Base-by-base conservation (phyloP, 2,329 filamentous ascomycete species). In the Monosporascus sp. region DNA sequence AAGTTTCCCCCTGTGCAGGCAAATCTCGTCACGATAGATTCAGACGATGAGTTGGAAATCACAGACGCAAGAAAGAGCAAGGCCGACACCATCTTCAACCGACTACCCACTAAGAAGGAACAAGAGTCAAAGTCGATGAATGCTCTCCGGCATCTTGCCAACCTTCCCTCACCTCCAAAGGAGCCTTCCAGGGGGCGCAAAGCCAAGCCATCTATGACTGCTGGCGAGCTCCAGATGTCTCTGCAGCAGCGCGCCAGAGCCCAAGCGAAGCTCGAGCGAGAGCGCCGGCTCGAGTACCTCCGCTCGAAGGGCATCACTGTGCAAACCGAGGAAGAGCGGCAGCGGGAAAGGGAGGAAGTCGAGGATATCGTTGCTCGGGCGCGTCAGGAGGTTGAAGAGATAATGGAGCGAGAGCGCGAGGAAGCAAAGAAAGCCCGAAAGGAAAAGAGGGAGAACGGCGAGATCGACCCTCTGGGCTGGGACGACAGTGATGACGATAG, bases 281-380 rank as follows among this genome's bases (percentile, higher is more conserved):
- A 89, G 55, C 86, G 89, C 60, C 87, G 87, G 52, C 79, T 97
- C 20, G 84, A 90, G 52, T 80, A 86, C 60, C 79, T 99, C 41
- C 85, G 82, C 63, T 86, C 87, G 11, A 90, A 88, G 70, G 94
- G 94, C 7, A 80, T 97, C 25, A 75, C 87, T 24, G 77, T 97
- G 18, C 87, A 92, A 68, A 96, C 89, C 0, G 83, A 86, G 2
- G 93, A 97, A 70, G 92, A 99, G 68, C 84, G 89, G 20, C 88
- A 92, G 65, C 82, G 83, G 36, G 88, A 96, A 67, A 83, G 90
- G 69, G 85, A 88, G 53, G 85, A 92, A 54, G 84, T 96, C 14
- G 94, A 97, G 62, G 88, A 97, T 64, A 81, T 97, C 55, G 82
- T 97, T 25, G 87, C 93, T 48, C 91, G 87, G 63, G 93, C 92